Percentiles rank a stretch among this genome's conserved stretches.
Conservation (phyloP, 352 stramenopile genomes). For the Phytophthora pistaciae region DNA sequence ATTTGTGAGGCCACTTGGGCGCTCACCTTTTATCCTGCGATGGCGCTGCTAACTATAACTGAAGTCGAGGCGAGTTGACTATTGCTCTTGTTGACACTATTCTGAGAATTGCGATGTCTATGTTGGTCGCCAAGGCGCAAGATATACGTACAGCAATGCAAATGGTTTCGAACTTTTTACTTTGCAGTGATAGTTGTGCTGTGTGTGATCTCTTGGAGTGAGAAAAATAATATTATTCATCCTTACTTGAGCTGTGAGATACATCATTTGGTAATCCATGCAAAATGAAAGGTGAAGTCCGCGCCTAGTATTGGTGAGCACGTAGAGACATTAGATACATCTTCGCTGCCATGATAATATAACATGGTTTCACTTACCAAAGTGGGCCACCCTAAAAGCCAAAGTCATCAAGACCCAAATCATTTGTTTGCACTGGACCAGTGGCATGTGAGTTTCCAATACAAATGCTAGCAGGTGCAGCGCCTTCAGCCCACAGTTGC, state of each 20-base stretch:
- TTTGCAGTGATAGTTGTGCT: no score
- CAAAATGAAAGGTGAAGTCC: neutral
- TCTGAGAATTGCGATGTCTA: no score
- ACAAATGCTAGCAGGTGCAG: neutral
- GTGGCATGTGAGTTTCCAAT: neutral
- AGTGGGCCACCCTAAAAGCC: neutral
- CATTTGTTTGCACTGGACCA: neutral
- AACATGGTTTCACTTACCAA: neutral
- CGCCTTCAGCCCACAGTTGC: neutral
- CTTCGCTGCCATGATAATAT: neutral
- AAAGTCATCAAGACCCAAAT: slow-evolving; percentile 1
- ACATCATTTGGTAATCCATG: neutral
- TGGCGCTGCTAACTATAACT: no score
- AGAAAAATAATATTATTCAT: no score
- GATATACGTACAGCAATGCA: no score
- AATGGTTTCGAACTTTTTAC: no score
- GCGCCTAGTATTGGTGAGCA: neutral
- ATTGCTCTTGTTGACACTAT: no score
- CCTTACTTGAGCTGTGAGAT: neutral
- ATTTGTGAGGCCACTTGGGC: no score
- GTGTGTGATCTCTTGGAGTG: neutral
- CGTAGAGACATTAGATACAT: neutral
- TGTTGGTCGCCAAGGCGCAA: no score
- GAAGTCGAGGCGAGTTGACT: no score
- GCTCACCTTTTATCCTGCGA: no score